Percentiles rank a stretch among this genome's conserved stretches.
These are phyloP conservation scores for Saksenaea vasiformis DNA, from an alignment of 371 early-diverging fungal genomes.

Conservation along the genomic window DNA sequence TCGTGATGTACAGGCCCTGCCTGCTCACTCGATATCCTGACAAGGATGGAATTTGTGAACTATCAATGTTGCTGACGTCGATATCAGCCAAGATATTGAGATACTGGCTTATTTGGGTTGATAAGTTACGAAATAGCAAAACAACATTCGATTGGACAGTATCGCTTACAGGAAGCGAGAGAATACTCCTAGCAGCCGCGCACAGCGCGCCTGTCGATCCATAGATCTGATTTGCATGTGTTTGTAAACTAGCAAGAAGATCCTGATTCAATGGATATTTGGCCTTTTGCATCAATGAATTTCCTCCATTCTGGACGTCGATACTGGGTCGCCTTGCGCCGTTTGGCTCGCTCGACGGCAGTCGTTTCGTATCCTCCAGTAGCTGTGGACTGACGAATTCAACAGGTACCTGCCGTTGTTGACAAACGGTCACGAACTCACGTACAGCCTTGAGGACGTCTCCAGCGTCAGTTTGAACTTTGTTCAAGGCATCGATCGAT, in stretches of 20 bases:
- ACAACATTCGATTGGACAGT: slow-evolving; percentile 2
- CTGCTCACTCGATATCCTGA: slow-evolving; percentile 68
- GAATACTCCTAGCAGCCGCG: background rate
- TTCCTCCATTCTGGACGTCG: slow-evolving; percentile 1
- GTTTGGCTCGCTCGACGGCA: background rate
- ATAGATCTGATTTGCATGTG: slow-evolving; percentile 38
- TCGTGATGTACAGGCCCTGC: slow-evolving; percentile 66
- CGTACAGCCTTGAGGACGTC: slow-evolving; percentile 76
- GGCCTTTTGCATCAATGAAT: slow-evolving; percentile 7
- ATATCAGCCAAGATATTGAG: slow-evolving; percentile 44
- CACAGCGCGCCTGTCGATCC: slow-evolving; percentile 28
- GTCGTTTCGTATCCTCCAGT: slow-evolving; percentile 13
- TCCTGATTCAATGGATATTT: slow-evolving; percentile 36
- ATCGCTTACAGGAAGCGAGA: background rate
- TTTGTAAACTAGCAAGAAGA: slow-evolving; percentile 31
- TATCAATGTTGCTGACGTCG: slow-evolving; percentile 28
- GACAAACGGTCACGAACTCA: slow-evolving; percentile 75
- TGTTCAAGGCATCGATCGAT: slow-evolving; percentile 13
- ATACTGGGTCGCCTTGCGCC: slow-evolving; percentile 1
- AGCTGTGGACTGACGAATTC: slow-evolving; percentile 45
- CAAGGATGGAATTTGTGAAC: slow-evolving; percentile 35
- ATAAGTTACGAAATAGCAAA: slow-evolving; percentile 47
- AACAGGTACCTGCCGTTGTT: slow-evolving; percentile 63
- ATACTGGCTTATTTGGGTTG: slow-evolving; percentile 43
- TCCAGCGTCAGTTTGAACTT: slow-evolving; percentile 35